These are phyloP conservation scores for Globisporangium orthogonon DNA, from an alignment of 352 stramenopile genomes.

Conservation along the genomic window DNA sequence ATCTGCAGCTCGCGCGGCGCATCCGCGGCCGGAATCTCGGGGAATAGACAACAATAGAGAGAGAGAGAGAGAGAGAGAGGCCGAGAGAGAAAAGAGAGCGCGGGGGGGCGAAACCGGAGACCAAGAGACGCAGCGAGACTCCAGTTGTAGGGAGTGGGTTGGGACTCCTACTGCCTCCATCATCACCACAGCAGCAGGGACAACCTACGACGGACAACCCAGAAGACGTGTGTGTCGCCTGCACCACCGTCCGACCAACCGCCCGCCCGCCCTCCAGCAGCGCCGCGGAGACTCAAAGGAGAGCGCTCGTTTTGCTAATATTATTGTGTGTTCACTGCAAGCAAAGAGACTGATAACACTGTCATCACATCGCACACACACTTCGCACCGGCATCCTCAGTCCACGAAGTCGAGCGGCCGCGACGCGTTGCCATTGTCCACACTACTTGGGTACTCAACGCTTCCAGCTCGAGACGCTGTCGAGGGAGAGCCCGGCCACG, in stretches of 20 bases:
- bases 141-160: neutral
- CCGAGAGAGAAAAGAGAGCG: neutral
- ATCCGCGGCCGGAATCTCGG: constrained; percentile 84
- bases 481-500: constrained; percentile 57
- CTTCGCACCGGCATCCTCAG: neutral
- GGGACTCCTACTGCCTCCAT: too few species aligned
- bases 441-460: too few species aligned
- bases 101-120: too few species aligned
- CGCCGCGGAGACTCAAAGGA: neutral
- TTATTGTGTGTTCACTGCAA: constrained; percentile 7
- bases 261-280: neutral
- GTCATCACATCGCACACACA: too few species aligned
- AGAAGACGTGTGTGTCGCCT: too few species aligned
- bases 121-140: neutral
- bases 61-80: neutral
- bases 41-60: constrained; percentile 19
- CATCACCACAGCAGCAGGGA: neutral
- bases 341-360: neutral
- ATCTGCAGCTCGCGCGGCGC: constrained; percentile 90
- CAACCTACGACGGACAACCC: neutral
- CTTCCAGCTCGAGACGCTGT: neutral
- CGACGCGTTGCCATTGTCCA: constrained; percentile 2
- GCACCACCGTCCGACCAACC: neutral
- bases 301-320: constrained; percentile 8
- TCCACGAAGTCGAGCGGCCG: constrained; percentile 2